Conservation (phyloP, 495 filamentous ascomycete species). For the Neurospora sp. region DNA sequence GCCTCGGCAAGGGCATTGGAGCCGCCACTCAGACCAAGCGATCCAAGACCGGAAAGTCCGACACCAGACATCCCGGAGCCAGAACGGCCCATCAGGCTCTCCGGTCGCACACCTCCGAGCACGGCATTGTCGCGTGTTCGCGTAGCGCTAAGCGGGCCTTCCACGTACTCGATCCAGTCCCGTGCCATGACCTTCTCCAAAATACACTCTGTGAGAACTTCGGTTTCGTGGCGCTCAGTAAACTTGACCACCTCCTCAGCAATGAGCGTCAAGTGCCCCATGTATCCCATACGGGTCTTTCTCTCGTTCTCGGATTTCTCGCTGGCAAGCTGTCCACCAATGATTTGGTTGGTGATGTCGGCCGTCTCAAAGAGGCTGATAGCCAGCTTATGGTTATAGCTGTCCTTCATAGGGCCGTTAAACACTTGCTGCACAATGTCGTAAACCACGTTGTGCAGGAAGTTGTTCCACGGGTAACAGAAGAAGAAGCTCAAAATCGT, state of each 20-base stretch:
- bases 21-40: constrained; percentile 38
- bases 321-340: constrained; percentile 77
- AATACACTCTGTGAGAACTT: constrained; percentile 73
- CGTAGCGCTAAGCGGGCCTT: constrained; percentile 86
- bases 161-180: constrained; percentile 92
- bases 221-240: constrained; percentile 84
- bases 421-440: constrained; percentile 99
- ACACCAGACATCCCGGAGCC: constrained; percentile 24
- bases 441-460: constrained; percentile 98
- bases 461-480: constrained; percentile 98
- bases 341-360: constrained; percentile 80
- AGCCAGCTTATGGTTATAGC: constrained; percentile 86
- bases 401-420: constrained; percentile 94
- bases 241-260: constrained; percentile 99
- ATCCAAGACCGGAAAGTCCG: constrained; percentile 35
- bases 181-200: constrained; percentile 78
- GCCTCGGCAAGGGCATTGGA: constrained; percentile 70
- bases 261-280: constrained; percentile 96
- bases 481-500: constrained; percentile 98
- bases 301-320: constrained; percentile 71
- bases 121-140: constrained; percentile 96
- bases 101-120: constrained; percentile 89
- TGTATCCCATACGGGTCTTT: constrained; percentile 92
- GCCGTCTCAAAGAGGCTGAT: constrained; percentile 87
- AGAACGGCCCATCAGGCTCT: constrained; percentile 29